Conservation (phyloP, 129 eudicot genomes). For the Tagetes patula region DNA sequence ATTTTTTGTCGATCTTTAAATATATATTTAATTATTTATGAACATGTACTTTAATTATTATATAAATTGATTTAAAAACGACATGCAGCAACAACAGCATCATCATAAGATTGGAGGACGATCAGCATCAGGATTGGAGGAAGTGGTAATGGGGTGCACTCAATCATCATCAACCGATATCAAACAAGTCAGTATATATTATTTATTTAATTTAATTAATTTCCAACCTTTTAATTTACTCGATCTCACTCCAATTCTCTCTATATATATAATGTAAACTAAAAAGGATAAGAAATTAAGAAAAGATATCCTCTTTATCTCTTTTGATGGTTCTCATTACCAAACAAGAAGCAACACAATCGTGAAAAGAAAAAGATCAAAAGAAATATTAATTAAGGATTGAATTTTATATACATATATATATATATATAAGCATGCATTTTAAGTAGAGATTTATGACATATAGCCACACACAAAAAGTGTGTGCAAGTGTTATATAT, state of each 20-base stretch:
- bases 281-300: neutral
- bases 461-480: no score
- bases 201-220: no score
- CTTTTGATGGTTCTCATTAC: constrained; percentile 33
- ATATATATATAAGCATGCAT: no score
- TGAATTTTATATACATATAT: neutral
- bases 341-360: constrained; percentile 26
- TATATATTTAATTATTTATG: neutral
- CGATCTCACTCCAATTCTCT: constrained; percentile 1
- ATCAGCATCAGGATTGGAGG: constrained; percentile 89
- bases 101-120: constrained; percentile 75
- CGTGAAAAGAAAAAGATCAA: constrained; percentile 20
- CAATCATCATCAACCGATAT: constrained; percentile 58
- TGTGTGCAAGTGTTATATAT: no score
- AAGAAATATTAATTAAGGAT: neutral
- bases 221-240: constrained; percentile 41
- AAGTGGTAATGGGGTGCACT: constrained; percentile 93
- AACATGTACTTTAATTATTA: neutral
- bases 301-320: constrained; percentile 30
- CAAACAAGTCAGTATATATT: constrained; percentile 50
- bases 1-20: no score
- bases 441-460: no score
- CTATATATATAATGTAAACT: neutral
- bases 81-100: constrained; percentile 38
- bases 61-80: constrained; percentile 18